A percentile compares a stretch with the other conserved stretches of the same genome.
These are phyloP conservation scores for Sphaerobolus stellatus DNA, from an alignment of 1,284 basidiomycete genomes.

Conservation along the genomic window DNA sequence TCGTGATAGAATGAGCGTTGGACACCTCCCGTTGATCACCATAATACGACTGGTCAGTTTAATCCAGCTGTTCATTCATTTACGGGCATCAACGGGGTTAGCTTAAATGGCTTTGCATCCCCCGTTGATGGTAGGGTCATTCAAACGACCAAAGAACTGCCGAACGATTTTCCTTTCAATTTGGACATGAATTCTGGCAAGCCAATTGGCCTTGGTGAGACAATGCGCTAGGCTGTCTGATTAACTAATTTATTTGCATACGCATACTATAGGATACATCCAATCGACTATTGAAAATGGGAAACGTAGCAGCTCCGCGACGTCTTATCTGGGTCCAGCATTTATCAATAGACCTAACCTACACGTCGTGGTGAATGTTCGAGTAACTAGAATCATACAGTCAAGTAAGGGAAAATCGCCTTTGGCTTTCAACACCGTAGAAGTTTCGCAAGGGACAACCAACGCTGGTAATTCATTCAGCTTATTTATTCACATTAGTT, in stretches of 20 bases:
- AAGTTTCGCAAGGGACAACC: neutral
- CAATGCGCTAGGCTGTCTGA: neutral
- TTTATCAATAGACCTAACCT: constrained; percentile 37
- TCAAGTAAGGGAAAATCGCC: constrained; percentile 3
- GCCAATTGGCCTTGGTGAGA: constrained; percentile 20
- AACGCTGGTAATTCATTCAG: neutral
- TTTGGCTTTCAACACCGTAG: neutral
- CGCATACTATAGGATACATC: constrained; percentile 14
- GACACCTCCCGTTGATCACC: constrained; percentile 1
- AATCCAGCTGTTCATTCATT: constrained; percentile 30
- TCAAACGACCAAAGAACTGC: constrained; percentile 10
- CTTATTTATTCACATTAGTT: too few species aligned
- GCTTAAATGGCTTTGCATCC: constrained; percentile 32
- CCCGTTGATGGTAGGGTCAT: constrained; percentile 20
- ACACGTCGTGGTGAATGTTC: constrained; percentile 41
- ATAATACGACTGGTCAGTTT: constrained; percentile 10
- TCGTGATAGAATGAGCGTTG: constrained; percentile 4
- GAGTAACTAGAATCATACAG: constrained; percentile 30
- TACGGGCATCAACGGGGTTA: constrained; percentile 45
- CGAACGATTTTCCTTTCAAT: constrained; percentile 22
- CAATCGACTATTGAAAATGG: constrained; percentile 17
- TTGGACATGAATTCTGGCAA: constrained; percentile 23
- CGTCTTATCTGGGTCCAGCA: constrained; percentile 20
- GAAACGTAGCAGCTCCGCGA: constrained; percentile 19
- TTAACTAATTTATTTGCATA: neutral